Percentiles rank a stretch among this genome's conserved stretches.
Evolutionary conservation across 73 alveolate species (phyloP).

Genomic region (Breviolum minutum): DNA sequence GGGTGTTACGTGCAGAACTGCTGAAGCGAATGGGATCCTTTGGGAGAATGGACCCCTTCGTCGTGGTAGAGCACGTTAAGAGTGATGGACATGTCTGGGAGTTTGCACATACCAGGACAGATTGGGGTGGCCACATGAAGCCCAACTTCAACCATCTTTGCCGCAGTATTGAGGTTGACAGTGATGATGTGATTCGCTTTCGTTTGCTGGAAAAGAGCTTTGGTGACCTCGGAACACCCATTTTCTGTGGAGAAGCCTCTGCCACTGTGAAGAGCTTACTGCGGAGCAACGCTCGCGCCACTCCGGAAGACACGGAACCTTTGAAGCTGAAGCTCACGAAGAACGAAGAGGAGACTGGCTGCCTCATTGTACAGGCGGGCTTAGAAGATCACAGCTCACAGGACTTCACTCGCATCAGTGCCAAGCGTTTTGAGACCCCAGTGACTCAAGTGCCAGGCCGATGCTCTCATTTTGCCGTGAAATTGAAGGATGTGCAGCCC

Average conservation of each 20-base stretch:
- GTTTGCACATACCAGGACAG: constrained; percentile 64
- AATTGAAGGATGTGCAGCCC: constrained; percentile 37
- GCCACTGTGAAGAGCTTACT: constrained; percentile 5
- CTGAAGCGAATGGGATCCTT: background rate
- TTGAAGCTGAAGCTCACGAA: constrained; percentile 19
- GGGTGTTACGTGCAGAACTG: constrained; percentile 36
- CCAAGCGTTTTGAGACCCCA: constrained; percentile 71
- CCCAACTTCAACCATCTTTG: constrained; percentile 87
- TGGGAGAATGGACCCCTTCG: constrained; percentile 48
- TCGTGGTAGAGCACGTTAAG: constrained; percentile 23
- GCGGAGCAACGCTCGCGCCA: constrained; percentile 1
- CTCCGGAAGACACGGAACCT: constrained; percentile 20
- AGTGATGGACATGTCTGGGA: constrained; percentile 34
- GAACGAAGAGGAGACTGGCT: constrained; percentile 51
- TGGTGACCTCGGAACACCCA: constrained; percentile 51
- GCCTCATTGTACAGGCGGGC: constrained; percentile 45
- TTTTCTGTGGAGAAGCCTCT: constrained; percentile 48
- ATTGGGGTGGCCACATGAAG: constrained; percentile 92
- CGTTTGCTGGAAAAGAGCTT: constrained; percentile 76
- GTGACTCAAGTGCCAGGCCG: constrained; percentile 72
- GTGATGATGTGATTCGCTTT: constrained; percentile 41
- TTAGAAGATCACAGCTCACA: constrained; percentile 1
- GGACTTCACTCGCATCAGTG: constrained; percentile 75
- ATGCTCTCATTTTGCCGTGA: background rate
- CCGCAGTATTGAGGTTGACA: constrained; percentile 60